Percentiles rank a stretch among this genome's conserved stretches.
phyloP scores from a whole-genome alignment of 495 filamentous ascomycete genomes.

The Amphirosellinia nigrospora region DNA sequence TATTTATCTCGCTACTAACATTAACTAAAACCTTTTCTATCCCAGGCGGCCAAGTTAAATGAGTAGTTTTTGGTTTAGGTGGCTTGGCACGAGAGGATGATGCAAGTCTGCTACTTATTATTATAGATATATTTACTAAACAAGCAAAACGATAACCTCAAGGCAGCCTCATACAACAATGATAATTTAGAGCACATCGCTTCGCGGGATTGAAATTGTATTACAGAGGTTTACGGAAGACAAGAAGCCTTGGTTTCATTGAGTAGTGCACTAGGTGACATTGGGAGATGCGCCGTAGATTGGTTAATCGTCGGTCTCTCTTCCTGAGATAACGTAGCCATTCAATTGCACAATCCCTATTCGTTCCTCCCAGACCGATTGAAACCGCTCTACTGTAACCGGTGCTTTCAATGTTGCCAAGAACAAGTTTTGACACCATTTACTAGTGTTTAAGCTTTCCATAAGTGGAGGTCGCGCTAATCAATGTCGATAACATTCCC shows the following conservation, averaged over 20 bases:
- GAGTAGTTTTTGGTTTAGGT: background rate
- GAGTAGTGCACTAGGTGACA: background rate
- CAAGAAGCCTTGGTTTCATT: background rate
- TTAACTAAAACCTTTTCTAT: background rate
- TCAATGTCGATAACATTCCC: background rate
- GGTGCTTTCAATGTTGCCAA: background rate
- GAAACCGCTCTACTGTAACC: background rate
- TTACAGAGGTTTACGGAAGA: background rate
- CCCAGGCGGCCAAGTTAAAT: background rate
- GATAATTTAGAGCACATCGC: background rate
- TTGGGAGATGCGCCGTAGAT: background rate
- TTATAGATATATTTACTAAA: background rate
- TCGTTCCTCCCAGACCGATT: background rate
- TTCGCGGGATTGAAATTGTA: background rate
- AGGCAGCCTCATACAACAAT: background rate
- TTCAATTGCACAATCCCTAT: background rate
- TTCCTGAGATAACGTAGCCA: conserved; percentile 7
- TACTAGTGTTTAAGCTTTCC: background rate
- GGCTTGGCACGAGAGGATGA: background rate
- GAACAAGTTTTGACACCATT: background rate
- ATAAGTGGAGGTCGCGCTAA: background rate
- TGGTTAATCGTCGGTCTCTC: conserved; percentile 12
- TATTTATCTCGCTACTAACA: background rate
- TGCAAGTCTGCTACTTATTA: background rate
- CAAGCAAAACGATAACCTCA: background rate